phyloP scores from a whole-genome alignment of 176 grass and related monocot genomes.

The Ananas comosus region DNA sequence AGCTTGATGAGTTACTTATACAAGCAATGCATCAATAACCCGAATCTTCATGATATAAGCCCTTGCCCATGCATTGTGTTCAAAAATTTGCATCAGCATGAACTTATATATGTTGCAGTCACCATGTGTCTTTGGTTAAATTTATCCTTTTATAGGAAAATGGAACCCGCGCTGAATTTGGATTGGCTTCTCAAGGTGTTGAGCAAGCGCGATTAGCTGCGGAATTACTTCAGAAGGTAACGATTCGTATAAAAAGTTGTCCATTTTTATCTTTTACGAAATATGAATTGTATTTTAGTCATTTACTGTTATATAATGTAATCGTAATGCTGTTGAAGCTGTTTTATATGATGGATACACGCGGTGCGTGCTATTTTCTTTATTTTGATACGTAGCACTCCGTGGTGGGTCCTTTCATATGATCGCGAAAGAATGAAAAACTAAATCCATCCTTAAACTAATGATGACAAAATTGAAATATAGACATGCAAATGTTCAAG shows the following conservation, averaged over 20 bases:
- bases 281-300: not conserved
- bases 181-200: conserved; percentile 52
- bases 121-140: not conserved
- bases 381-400: no score
- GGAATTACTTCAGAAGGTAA: conserved; percentile 50
- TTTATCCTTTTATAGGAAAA: conserved; percentile 45
- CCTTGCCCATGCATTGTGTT: not conserved
- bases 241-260: not conserved
- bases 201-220: conserved; percentile 64
- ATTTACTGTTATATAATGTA: not conserved
- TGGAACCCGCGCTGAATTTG: conserved; percentile 47
- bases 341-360: not conserved
- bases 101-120: not conserved
- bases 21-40: no score
- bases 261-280: not conserved
- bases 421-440: no score
- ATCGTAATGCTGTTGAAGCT: not conserved
- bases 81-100: not conserved
- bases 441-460: no score
- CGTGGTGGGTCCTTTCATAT: no score
- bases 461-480: no score
- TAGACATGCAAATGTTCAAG: no score
- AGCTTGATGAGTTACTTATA: no score
- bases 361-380: no score
- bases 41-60: not conserved